Evolutionary conservation across 1,139 yeast species (phyloP).

Genomic region (Zygoascus meyerae): DNA sequence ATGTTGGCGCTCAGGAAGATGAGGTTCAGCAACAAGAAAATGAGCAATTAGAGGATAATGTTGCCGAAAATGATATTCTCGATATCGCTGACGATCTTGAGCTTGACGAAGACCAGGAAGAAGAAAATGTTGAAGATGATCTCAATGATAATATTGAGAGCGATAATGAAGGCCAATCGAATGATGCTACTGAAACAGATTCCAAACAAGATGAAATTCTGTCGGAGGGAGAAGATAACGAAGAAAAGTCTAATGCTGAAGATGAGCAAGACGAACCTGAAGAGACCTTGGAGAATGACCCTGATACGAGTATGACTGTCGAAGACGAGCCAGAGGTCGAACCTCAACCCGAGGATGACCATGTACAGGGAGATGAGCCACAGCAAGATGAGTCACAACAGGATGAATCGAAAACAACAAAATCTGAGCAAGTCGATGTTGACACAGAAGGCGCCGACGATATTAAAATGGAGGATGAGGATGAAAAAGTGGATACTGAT

Average conservation of each 20-base stretch:
- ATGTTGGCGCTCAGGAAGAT: conserved; percentile 81
- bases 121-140: conserved; percentile 28
- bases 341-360: conserved; percentile 72
- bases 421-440: conserved; percentile 22
- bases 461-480: conserved; percentile 47
- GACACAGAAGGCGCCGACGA: conserved; percentile 36
- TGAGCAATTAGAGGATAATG: conserved; percentile 39
- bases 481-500: conserved; percentile 38
- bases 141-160: conserved; percentile 30
- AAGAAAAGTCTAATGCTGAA: conserved; percentile 36
- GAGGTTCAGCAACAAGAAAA: conserved; percentile 76
- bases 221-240: conserved; percentile 64
- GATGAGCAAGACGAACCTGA: conserved; percentile 50
- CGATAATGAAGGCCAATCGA: conserved; percentile 30
- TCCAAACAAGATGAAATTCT: conserved; percentile 45
- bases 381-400: conserved; percentile 25
- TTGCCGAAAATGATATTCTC: conserved; percentile 34
- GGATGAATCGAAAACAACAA: conserved; percentile 24
- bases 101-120: conserved; percentile 31
- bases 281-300: conserved; percentile 48
- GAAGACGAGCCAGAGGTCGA: conserved; percentile 73
- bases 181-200: conserved; percentile 43
- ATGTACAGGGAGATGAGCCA: conserved; percentile 23
- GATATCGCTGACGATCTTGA: conserved; percentile 36
- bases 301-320: conserved; percentile 56